These are phyloP conservation scores for Smallanthus sonchifolius DNA, from an alignment of 129 eudicot genomes.

Conservation along the genomic window DNA sequence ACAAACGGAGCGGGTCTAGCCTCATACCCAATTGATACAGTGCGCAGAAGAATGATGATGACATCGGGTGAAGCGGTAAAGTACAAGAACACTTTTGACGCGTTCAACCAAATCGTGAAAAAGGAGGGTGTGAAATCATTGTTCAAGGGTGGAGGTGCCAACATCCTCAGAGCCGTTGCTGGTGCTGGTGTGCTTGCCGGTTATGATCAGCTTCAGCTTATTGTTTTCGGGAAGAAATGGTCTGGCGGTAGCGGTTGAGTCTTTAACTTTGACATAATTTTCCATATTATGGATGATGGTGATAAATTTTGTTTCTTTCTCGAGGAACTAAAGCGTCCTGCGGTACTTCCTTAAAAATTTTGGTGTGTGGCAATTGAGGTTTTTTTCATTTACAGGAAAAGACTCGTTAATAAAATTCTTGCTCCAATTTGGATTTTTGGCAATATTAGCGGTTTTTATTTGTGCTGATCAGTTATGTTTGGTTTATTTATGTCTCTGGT, in stretches of 20 bases:
- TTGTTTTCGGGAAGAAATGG: slow-evolving; percentile 16
- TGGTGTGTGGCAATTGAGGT: not conserved
- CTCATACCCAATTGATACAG: slow-evolving; percentile 47
- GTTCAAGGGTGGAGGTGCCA: slow-evolving; percentile 19
- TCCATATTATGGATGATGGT: not conserved
- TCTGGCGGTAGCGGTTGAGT: slow-evolving; percentile 6
- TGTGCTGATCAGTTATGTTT: not conserved
- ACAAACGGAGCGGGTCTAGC: slow-evolving; percentile 17
- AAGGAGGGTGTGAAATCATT: slow-evolving; percentile 8
- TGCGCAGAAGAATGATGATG: slow-evolving; percentile 61
- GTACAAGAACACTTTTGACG: slow-evolving; percentile 20
- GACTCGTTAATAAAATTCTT: not conserved
- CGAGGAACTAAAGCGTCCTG: not conserved
- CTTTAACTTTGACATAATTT: not conserved
- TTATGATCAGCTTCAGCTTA: slow-evolving; percentile 15
- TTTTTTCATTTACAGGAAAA: not conserved
- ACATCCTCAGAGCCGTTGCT: slow-evolving; percentile 16
- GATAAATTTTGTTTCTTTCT: not conserved
- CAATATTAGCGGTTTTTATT: not conserved
- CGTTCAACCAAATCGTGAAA: slow-evolving; percentile 3
- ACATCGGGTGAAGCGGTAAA: slow-evolving; percentile 52
- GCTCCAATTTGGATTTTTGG: not conserved
- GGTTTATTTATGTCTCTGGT: not conserved
- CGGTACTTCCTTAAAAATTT: not conserved
- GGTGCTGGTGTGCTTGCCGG: slow-evolving; percentile 22